Base-by-base conservation (phyloP, 192 early-diverging fungal genomes). In the Neocallimastix lanati region DNA sequence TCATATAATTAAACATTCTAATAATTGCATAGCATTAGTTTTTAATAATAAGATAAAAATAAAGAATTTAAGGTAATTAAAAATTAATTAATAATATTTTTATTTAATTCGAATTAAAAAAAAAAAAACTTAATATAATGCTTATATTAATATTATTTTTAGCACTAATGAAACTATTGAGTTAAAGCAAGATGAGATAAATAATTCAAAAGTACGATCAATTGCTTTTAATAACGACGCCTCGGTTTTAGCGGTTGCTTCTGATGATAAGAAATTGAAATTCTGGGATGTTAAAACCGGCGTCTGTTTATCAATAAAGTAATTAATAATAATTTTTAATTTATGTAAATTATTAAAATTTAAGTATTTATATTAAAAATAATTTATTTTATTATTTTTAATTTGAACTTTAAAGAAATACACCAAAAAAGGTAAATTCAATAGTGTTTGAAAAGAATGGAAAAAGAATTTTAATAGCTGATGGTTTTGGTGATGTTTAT, bases 401-500 rank as follows among this genome's bases (percentile, higher is more conserved):
- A n/a, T n/a, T n/a, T n/a, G n/a, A n/a, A n/a, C n/a, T n/a, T n/a
- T n/a, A 14, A 27, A 67, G 50, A 67, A 67, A 67, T n/a, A 67
- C 50, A n/a, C 50, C 50, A n/a, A 96, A 96, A 81, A 92, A 95
- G 38, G 86, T 88, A n/a, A 95, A 92, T 80, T 87, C 90, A 4
- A 79, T 97, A 13, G 81, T 82, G n/a, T 97, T 95, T 81, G 89
- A 90, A 76, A 86, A 86, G 0, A 83, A 90, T 58, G 91, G 89
- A 21, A 85, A 82, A 21, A 40, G 87, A 76, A 82, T 98, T 77
- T 38, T 96, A 18, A 89, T 90, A 0, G 95, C 92, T 15, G 98
- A 99, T 85, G 98, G 98, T 84, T 96, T 96, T 87, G 98, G 98
- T 12, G 98, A 99, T 87, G 91, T 94, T 28, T 93, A 95, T 83